Evolutionary conservation across 1,284 basidiomycete genomes (phyloP), one percentile per base, ranked within the genome.

Genomic region (Uromyces viciae-fabae): DNA sequence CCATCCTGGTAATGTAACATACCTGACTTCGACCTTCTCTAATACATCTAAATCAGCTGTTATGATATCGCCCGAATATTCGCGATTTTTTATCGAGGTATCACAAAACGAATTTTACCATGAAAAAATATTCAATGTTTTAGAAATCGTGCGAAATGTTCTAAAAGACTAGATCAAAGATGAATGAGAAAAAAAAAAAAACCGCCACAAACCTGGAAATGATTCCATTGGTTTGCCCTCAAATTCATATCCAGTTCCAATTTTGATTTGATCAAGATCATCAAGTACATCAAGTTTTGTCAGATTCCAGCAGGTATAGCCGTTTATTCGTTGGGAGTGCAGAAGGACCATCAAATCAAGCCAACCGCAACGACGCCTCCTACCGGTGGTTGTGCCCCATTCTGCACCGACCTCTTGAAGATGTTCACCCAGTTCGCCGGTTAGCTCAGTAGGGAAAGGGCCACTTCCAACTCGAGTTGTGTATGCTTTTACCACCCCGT

Each of bases 1-100:
- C 97, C 97, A 99, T 54, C 97, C 97, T 3, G 94, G 92, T 7
- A 99, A 87, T 1, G 93, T 95, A 83, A 91, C 90, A 88, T 99
- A 99, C 83, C 91, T 89, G 66, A 99, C 96, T 81, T 94, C 90
- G 28, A 96, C 94, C 82, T 90, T 88, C 28, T 90, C 91, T 28
- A 98, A 89, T 46, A 92, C 86, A 82, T 94, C 94, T 64, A 98
- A 89, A 87, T 98, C 91, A 83, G 95, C 95, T 92, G 83, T 33
- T 15, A 49, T 49, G 46, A n/a, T n/a, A n/a, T n/a, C n/a, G n/a
- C n/a, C n/a, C n/a, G n/a, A n/a, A n/a, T n/a, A n/a, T n/a, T n/a
- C n/a, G n/a, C n/a, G n/a, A n/a, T n/a, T n/a, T n/a, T 58, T 19
- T 31, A 22, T 15, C 40, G n/a, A 1, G 38, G 14, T 36, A n/a